Evolutionary conservation across 2,329 filamentous ascomycete species (phyloP).

Genomic region (Ophiostoma perfectum): DNA sequence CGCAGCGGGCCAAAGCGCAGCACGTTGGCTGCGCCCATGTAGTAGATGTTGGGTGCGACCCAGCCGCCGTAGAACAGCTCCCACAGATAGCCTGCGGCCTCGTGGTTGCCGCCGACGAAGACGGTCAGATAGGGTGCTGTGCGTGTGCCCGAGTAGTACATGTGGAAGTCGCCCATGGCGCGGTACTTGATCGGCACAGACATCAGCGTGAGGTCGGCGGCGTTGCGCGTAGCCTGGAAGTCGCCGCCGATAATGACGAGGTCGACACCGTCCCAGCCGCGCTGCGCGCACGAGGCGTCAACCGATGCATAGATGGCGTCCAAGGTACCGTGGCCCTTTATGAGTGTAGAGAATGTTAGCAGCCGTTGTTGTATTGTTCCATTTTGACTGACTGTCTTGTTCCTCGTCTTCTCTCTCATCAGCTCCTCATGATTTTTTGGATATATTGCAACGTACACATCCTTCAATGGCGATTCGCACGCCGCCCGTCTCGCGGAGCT

Average conservation of each 20-base stretch:
- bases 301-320: slow-evolving; percentile 86
- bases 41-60: slow-evolving; percentile 96
- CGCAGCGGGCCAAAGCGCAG: slow-evolving; percentile 76
- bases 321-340: slow-evolving; percentile 81
- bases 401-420: neutral
- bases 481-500: slow-evolving; percentile 36
- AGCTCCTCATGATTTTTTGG: neutral
- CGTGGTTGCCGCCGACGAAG: slow-evolving; percentile 92
- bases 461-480: slow-evolving; percentile 80
- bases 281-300: slow-evolving; percentile 59
- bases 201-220: slow-evolving; percentile 80
- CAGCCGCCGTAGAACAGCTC: slow-evolving; percentile 96
- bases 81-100: slow-evolving; percentile 82
- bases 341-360: neutral
- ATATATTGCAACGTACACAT: slow-evolving; percentile 51
- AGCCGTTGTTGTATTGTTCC: too few species aligned
- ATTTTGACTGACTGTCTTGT: neutral
- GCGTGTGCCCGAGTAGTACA: slow-evolving; percentile 79
- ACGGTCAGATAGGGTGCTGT: slow-evolving; percentile 82
- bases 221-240: slow-evolving; percentile 89
- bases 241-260: slow-evolving; percentile 92
- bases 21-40: slow-evolving; percentile 88
- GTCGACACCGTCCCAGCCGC: slow-evolving; percentile 77
- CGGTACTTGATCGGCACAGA: slow-evolving; percentile 86
- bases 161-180: slow-evolving; percentile 82